Evolutionary conservation across 805 yeast species (phyloP), one percentile per base, ranked within the genome.

Genomic region (Sugiyamaella qingdaonensis): DNA sequence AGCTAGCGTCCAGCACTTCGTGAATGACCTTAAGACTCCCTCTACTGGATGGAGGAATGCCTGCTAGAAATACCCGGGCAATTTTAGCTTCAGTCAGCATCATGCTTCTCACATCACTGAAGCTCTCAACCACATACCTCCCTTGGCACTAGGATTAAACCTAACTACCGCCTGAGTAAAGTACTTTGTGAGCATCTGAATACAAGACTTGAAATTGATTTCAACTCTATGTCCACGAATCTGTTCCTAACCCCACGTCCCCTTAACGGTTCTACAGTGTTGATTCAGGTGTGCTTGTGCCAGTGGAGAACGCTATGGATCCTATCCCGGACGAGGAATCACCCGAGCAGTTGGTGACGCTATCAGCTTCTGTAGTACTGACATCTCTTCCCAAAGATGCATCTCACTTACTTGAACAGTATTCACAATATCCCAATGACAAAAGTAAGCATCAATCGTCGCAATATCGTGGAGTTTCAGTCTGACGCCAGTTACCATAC

Each of bases 101-200:
- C 27, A 10, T 31, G 10, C 36, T 24, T 13, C 13, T 2, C 29
- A 14, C 18, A n/a, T n/a, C 7, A 7, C 29, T 24, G 29, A 11
- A 7, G 39, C 35, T 29, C 13, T 14, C 41, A 24, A 18, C 41
- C 37, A 35, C 48, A 10, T 68, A 79, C 82, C 79, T 59, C 86
- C 86, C 29, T 76, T 69, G 1, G 82, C 80, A 58, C 86, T 77
- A 1, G 97, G 96, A 68, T 87, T 82, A 76, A 91, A 88, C 64
- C 77, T 82, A 42, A 92, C 87, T 43, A 75, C 74, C 8, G 89
- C 88, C 58, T 82, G 81, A 34, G 90, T 76, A 73, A 92, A 88
- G 72, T 86, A 91, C 70, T 88, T 89, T 37, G 97, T 92, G 64
- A 91, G 86, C 98, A 91, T 91, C 31, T 51, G 43, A 37, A 32